A percentile compares a stretch with the other conserved stretches of the same genome.
These are phyloP conservation scores for Chalaropsis ovoidea DNA, from an alignment of 2,329 filamentous ascomycete species.

Conservation along the genomic window DNA sequence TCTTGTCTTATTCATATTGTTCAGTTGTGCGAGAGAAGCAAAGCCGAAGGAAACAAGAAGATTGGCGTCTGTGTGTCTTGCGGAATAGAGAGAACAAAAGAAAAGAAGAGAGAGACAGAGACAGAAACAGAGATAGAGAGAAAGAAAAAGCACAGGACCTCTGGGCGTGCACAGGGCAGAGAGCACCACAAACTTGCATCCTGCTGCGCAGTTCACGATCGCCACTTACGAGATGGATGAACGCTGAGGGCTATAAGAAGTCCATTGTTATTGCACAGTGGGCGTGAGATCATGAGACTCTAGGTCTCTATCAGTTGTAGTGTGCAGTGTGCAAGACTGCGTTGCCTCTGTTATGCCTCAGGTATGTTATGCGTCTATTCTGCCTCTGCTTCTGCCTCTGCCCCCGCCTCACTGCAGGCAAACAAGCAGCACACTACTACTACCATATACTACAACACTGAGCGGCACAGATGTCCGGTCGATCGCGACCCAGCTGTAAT, in stretches of 20 bases:
- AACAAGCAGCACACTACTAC: not conserved
- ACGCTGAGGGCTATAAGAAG: not conserved
- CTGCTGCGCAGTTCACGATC: constrained; percentile 7
- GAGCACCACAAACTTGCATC: not conserved
- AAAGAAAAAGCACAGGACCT: not conserved
- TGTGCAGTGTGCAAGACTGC: not conserved
- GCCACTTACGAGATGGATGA: constrained; percentile 13
- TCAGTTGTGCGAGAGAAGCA: constrained; percentile 1
- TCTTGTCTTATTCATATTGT: not conserved
- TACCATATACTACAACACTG: not conserved
- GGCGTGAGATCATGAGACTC: not conserved
- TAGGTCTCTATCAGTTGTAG: not conserved
- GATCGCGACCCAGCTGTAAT: not conserved
- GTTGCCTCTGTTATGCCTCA: not conserved
- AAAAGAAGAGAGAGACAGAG: not conserved
- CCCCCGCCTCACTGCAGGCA: not conserved
- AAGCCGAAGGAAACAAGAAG: constrained; percentile 4
- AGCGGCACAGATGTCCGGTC: constrained; percentile 3
- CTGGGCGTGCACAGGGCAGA: not conserved
- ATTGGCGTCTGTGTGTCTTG: constrained; percentile 10
- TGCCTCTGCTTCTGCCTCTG: not conserved
- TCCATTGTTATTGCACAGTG: not conserved
- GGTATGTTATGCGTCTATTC: no score
- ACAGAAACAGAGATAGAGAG: not conserved
- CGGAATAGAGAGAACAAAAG: not conserved